Percentiles rank a stretch among this genome's conserved stretches.
Evolutionary conservation across 1,284 basidiomycete genomes (phyloP).

Genomic region (Gymnopus androsaceus): DNA sequence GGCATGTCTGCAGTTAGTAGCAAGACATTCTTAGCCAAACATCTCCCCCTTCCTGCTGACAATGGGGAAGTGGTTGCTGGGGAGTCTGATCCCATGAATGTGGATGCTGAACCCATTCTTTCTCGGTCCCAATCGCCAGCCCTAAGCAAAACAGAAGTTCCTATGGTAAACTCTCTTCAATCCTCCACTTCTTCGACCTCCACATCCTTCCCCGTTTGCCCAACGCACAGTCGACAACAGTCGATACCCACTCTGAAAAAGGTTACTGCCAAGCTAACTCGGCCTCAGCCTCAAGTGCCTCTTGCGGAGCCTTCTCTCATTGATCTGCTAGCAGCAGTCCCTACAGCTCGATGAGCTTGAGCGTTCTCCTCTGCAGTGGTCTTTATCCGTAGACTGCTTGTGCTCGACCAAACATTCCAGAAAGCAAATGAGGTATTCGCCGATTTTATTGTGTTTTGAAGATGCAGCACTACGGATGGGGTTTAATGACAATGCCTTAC

Average conservation of each 20-base stretch:
- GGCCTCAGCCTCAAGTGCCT: conserved; percentile 47
- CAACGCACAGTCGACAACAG: conserved; percentile 3
- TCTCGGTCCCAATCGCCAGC: conserved; percentile 2
- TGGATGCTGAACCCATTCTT: conserved; percentile 11
- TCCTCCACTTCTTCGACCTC: conserved; percentile 14
- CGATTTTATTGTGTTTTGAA: too few relatives aligned
- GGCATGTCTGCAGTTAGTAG: conserved; percentile 31
- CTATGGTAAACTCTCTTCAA: conserved; percentile 3
- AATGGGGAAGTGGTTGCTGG: conserved; percentile 22
- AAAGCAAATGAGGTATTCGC: too few relatives aligned
- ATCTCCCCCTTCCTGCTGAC: conserved; percentile 33
- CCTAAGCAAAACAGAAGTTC: conserved; percentile 7
- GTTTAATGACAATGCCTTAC: too few relatives aligned
- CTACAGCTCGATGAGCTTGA: conserved; percentile 70
- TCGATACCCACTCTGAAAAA: conserved; percentile 13
- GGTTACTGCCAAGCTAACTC: not conserved
- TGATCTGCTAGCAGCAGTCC: conserved; percentile 80
- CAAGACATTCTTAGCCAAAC: conserved; percentile 37
- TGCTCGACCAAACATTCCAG: too few relatives aligned
- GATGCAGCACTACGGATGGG: too few relatives aligned
- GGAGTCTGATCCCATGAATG: conserved; percentile 21
- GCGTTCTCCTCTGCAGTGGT: conserved; percentile 36
- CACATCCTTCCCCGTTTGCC: not conserved
- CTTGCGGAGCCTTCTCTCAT: conserved; percentile 74
- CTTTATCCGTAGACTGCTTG: conserved; percentile 44